Evolutionary conservation across 2,329 filamentous ascomycete species (phyloP).

Genomic region (Phaeosphaeriaceae sp.): DNA sequence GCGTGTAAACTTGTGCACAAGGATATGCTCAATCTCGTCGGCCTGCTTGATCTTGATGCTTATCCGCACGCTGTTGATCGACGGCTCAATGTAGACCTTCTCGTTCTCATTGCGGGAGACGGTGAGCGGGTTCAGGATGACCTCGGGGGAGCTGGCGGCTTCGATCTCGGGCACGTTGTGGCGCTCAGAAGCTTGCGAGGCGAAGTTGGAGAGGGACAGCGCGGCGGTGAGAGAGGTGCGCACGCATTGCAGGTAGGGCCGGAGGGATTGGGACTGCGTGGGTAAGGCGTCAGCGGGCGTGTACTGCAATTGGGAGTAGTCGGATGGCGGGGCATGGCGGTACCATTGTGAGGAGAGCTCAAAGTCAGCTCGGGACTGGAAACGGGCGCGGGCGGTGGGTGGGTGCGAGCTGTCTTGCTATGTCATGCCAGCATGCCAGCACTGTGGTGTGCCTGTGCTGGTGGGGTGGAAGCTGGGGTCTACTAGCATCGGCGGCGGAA

Average conservation of each 20-base stretch:
- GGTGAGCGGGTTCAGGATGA: constrained; percentile 87
- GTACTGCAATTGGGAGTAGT: not conserved
- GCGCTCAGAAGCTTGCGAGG: constrained; percentile 92
- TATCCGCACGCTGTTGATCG: constrained; percentile 94
- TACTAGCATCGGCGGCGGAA: constrained; percentile 8
- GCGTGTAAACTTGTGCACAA: constrained; percentile 97
- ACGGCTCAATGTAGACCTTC: constrained; percentile 93
- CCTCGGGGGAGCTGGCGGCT: constrained; percentile 89
- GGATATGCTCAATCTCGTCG: constrained; percentile 96
- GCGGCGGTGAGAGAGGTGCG: constrained; percentile 93
- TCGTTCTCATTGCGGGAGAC: constrained; percentile 97
- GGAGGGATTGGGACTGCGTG: constrained; percentile 86
- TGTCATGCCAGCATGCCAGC: constrained; percentile 38
- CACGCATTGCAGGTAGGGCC: constrained; percentile 95
- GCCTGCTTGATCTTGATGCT: constrained; percentile 99
- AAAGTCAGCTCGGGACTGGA: constrained; percentile 24
- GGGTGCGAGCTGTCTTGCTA: constrained; percentile 23
- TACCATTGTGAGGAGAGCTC: constrained; percentile 40
- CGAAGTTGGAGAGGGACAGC: constrained; percentile 94
- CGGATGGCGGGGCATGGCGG: not conserved
- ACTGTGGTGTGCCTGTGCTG: constrained; percentile 32
- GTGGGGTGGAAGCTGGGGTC: constrained; percentile 33
- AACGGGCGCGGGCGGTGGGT: constrained; percentile 22
- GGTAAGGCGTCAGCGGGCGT: constrained; percentile 30
- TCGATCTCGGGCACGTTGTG: constrained; percentile 99